phyloP scores from a whole-genome alignment of 352 stramenopile species.

The Phytophthora rubi region DNA sequence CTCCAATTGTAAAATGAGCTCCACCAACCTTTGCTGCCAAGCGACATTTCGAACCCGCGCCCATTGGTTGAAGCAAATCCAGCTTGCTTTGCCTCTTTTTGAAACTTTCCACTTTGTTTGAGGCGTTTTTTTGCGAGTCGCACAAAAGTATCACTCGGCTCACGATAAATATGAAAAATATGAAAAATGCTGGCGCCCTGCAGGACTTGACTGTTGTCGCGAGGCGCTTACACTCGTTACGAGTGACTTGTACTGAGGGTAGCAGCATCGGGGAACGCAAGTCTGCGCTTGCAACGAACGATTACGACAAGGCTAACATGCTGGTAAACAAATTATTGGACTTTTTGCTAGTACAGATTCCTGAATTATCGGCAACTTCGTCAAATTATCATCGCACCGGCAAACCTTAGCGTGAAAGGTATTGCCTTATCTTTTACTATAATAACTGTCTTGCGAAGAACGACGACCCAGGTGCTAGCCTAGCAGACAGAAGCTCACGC shows the following conservation, averaged over 20 bases:
- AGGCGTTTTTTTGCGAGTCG: background rate
- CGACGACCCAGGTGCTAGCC: background rate
- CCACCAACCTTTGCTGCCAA: background rate
- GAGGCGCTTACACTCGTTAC: too few species aligned
- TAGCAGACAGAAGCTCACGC: background rate
- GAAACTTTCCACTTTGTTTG: background rate
- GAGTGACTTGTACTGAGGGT: too few species aligned
- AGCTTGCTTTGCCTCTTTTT: background rate
- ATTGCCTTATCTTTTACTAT: background rate
- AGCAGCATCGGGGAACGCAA: too few species aligned
- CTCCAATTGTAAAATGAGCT: conserved; percentile 35
- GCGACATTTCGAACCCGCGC: conserved; percentile 22
- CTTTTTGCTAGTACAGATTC: background rate
- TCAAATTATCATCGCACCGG: background rate
- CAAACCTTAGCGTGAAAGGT: background rate
- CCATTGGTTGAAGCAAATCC: conserved; percentile 19
- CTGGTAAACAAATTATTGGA: background rate
- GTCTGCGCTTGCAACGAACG: background rate
- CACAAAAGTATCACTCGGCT: too few species aligned
- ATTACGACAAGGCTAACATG: background rate
- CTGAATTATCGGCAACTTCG: background rate
- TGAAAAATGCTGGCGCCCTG: too few species aligned
- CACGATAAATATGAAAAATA: too few species aligned
- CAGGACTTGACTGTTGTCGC: background rate
- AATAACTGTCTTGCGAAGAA: too few species aligned